A percentile compares a stretch with the other conserved stretches of the same genome.
Conservation (phyloP, 169 alveolate genomes). For the Plasmodium reichenowi region DNA sequence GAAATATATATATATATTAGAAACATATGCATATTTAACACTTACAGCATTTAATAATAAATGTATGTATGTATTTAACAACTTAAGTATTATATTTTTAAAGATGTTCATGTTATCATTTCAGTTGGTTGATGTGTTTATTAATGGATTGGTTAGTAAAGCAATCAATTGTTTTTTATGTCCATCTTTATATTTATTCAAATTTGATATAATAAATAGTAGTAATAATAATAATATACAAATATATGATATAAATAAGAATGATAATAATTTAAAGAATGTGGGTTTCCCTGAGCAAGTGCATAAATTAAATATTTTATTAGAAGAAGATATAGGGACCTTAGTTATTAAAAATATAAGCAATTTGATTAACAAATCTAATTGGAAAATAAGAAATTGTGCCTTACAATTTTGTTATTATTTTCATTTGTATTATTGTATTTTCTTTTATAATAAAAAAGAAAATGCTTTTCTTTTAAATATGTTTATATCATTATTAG, state of each 20-base stretch:
- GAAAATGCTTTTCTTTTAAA: slow-evolving; percentile 51
- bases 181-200: slow-evolving; percentile 62
- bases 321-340: slow-evolving; percentile 14
- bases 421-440: slow-evolving; percentile 61
- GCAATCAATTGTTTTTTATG: slow-evolving; percentile 65
- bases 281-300: neutral
- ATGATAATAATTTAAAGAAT: neutral
- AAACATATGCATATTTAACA: slow-evolving; percentile 66
- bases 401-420: slow-evolving; percentile 56
- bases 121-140: slow-evolving; percentile 41
- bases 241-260: neutral
- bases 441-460: slow-evolving; percentile 33
- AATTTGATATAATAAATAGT: slow-evolving; percentile 23
- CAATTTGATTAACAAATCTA: slow-evolving; percentile 21
- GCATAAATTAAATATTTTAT: slow-evolving; percentile 8
- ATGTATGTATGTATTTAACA: slow-evolving; percentile 60
- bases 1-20: slow-evolving; percentile 39
- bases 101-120: slow-evolving; percentile 64
- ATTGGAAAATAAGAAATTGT: slow-evolving; percentile 66
- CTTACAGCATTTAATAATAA: slow-evolving; percentile 29
- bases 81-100: slow-evolving; percentile 48
- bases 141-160: slow-evolving; percentile 48
- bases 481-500: slow-evolving; percentile 64
- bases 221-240: neutral
- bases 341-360: slow-evolving; percentile 17